phyloP scores from a whole-genome alignment of 306 rosid species.

The Argentina anserina region DNA sequence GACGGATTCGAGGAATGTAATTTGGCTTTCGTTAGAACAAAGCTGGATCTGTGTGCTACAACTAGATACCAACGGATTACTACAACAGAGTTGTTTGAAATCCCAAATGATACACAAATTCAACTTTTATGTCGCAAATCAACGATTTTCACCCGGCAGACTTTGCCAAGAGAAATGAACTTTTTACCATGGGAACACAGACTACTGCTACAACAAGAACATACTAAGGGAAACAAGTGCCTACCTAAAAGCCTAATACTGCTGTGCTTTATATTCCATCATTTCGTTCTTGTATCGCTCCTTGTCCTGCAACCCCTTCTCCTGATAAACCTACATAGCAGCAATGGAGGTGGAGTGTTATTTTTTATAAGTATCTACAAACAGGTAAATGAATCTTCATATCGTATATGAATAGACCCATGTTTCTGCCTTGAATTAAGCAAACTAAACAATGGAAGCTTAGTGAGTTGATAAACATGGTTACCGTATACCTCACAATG shows the following conservation, averaged over 20 bases:
- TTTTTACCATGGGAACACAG: neutral
- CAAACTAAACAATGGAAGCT: neutral
- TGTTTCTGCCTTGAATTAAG: neutral
- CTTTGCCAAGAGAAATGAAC: neutral
- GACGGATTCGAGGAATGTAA: neutral
- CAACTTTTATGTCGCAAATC: neutral
- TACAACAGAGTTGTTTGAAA: neutral
- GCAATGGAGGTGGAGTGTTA: neutral
- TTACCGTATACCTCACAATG: neutral
- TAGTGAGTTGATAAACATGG: neutral
- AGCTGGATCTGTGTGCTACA: neutral
- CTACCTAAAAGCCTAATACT: slow-evolving; percentile 33
- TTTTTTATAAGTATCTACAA: neutral
- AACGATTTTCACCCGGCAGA: neutral
- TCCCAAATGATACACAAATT: neutral
- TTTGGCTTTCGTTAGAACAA: neutral
- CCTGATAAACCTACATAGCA: slow-evolving; percentile 64
- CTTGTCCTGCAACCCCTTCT: slow-evolving; percentile 64
- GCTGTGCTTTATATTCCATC: slow-evolving; percentile 52
- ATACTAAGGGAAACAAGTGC: slow-evolving; percentile 7
- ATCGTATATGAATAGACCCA: neutral
- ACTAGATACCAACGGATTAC: neutral
- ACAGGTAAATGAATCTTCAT: neutral
- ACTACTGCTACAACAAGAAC: slow-evolving; percentile 11
- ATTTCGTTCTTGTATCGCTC: slow-evolving; percentile 64